A percentile compares a stretch with the other conserved stretches of the same genome.
phyloP scores from a whole-genome alignment of 257 asterid genomes.

The Ilex aquifolium region DNA sequence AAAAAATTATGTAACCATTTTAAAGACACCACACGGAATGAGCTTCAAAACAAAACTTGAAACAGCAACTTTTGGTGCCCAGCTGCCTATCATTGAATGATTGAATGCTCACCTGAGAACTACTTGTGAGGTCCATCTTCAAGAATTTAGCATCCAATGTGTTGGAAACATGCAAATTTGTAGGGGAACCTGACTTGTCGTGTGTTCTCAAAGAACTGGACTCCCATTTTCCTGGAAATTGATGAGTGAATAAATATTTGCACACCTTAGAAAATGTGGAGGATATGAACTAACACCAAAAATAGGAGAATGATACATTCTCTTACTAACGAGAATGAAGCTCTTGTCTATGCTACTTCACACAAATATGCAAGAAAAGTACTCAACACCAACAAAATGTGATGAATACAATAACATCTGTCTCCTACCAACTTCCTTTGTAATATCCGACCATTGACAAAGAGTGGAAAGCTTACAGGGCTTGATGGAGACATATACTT shows the following conservation, averaged over 20 bases:
- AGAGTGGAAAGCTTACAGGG: not conserved
- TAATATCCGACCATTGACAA: not conserved
- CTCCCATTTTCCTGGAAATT: slow-evolving; percentile 47
- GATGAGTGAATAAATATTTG: slow-evolving; percentile 3
- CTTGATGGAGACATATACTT: not conserved
- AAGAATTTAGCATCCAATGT: slow-evolving; percentile 22
- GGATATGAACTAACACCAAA: not conserved
- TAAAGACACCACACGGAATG: too few relatives aligned
- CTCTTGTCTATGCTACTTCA: not conserved
- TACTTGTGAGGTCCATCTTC: slow-evolving; percentile 22
- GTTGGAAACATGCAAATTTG: slow-evolving; percentile 19
- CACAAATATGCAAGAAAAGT: too few relatives aligned
- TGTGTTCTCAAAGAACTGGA: slow-evolving; percentile 27
- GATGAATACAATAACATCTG: not conserved
- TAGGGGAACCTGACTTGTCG: slow-evolving; percentile 25
- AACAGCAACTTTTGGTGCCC: not conserved
- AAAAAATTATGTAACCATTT: too few relatives aligned
- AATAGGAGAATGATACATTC: not conserved
- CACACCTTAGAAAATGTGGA: slow-evolving; percentile 3
- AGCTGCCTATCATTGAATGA: not conserved
- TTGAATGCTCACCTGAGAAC: slow-evolving; percentile 42
- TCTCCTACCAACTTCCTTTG: not conserved
- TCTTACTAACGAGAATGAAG: not conserved
- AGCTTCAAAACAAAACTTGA: too few relatives aligned
- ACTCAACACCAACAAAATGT: not conserved